Base-by-base conservation (phyloP, 805 yeast genomes). In the Maudiozyma barnettii region DNA sequence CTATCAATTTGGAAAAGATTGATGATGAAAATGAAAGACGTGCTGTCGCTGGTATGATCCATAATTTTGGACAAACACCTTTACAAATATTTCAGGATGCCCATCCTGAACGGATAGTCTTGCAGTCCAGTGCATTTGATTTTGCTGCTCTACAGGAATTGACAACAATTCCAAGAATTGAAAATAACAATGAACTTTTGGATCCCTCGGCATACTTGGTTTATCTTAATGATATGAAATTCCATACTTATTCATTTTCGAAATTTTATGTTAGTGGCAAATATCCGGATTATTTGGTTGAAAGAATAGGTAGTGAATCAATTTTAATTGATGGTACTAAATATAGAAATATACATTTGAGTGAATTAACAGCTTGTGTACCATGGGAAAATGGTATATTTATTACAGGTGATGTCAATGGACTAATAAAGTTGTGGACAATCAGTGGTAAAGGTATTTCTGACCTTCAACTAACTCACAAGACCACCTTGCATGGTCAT, bases 21-120 rank as follows among this genome's bases (percentile, higher is more conserved):
- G 72, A 77, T 50, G 90, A 87, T 58, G 87, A 80, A 35, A 72
- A 75, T 51, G 95, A 88, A 63, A 74, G 81, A 52, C 71, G 79
- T 36, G 91, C 95, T 1, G 73, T 84, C 2, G 83, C 87, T 20
- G 90, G 95, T 1, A 84, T 84, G 55, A 88, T 88, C 45, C 93
- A 89, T 60, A 88, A 88, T 63, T 88, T 88, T 71, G 96, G 96
- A 0, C 96, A 88, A 60, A 88, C 95, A 0, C 96, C 96, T 1
- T 59, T 75, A 43, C 85, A 83, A 54, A 67, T 89, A 10, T 86
- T 89, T 55, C 69, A 67, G 16, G 75, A 74, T 45, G 82, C 89
- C 0, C 96, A 88, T 62, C 82, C 84, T 33, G 16, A 14, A 6
- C 13, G 7, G 36, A 3, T 14, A 33, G 9, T 9, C 5, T n/a